Evolutionary conservation across 1,284 basidiomycete species (phyloP), one percentile per base, ranked within the genome.

Genomic region (Melampsora americana): DNA sequence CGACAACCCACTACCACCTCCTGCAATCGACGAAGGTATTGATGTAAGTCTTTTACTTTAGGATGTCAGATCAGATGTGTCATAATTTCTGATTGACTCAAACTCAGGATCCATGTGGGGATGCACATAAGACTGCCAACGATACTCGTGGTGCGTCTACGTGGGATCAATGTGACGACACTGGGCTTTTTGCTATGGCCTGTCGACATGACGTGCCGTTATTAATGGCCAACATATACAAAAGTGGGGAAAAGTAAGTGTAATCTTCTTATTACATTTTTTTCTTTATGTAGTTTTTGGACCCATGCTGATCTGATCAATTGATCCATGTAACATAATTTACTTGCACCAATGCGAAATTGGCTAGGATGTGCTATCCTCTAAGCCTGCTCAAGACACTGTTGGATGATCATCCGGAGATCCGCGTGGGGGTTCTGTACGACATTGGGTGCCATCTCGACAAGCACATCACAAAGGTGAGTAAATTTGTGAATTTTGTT

Each of bases 381-480:
- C 32, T 71, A 4, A 71, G 59, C n/a, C 42, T 71, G 0, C 3
- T 71, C 1, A 14, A 42, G 2, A 42, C 35, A 1, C 16, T 71
- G 2, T 39, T 62, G 3, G 7, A 48, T 5, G 60, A 23, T 14
- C 30, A 62, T 18, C 69, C 69, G 1, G 30, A 20, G 0, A 23
- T 42, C 20, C 59, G 28, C 12, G 2, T 61, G 39, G 69, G 59
- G 0, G 9, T 71, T 1, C 60, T 30, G 0, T 71, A 61, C 18
- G 69, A 64, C 32, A 71, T 71, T 30, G 39, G 69, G 11, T 71
- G 53, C 16, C 69, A 71, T 5, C 46, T 71, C 2, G 56, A 71
- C 20, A 42, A 44, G 30, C 69, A 71, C 44, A 28, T 71, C 9
- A 71, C 7, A 39, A 70, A 61, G 59, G 69, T 70, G 20, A 42